These are phyloP conservation scores for Trifolium subterraneum DNA, from an alignment of 306 rosid species.

Conservation along the genomic window DNA sequence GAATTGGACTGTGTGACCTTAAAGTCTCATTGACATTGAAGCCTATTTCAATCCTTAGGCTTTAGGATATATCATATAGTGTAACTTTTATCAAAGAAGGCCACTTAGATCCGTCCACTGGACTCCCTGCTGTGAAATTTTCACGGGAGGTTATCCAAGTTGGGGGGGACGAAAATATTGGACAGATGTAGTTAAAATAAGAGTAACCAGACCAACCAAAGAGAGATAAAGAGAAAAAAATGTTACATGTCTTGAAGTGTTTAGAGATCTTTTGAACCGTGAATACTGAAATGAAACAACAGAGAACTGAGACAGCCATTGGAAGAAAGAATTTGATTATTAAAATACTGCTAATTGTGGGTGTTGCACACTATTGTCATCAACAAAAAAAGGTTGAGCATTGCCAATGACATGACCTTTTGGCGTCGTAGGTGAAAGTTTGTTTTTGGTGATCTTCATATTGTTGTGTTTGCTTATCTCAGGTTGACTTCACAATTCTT, in stretches of 20 bases:
- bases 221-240: too few species aligned
- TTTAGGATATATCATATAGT: background rate
- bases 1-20: background rate
- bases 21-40: background rate
- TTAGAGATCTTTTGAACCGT: too few species aligned
- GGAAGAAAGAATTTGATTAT: constrained; percentile 9
- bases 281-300: too few species aligned
- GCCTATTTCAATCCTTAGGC: background rate
- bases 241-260: too few species aligned
- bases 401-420: too few species aligned
- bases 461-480: constrained; percentile 2
- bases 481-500: constrained; percentile 2
- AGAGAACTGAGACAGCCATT: constrained; percentile 16
- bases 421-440: background rate
- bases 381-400: background rate
- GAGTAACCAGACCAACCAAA: too few species aligned
- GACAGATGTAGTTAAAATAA: too few species aligned
- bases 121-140: too few species aligned
- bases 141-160: too few species aligned
- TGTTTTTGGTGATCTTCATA: background rate
- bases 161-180: too few species aligned
- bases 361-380: background rate
- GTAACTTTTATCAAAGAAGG: background rate
- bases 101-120: too few species aligned
- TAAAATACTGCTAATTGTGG: background rate